Evolutionary conservation across 2,329 filamentous ascomycete genomes (phyloP).

Genomic region (Ophiocordyceps robertsii): DNA sequence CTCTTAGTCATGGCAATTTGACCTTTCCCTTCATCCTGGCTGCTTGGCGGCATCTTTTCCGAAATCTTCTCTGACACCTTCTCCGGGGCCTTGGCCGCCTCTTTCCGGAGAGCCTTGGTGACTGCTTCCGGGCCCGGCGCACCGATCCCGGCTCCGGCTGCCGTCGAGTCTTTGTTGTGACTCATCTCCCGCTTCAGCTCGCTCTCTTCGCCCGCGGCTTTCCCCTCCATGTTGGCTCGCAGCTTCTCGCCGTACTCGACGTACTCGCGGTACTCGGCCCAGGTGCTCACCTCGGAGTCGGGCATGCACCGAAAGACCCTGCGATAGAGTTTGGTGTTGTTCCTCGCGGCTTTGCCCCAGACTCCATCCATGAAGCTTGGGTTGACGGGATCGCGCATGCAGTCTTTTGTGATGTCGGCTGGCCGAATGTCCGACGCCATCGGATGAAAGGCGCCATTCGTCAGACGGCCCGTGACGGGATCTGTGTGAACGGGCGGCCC

Average conservation of each 20-base stretch:
- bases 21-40: constrained; percentile 15
- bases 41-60: constrained; percentile 8
- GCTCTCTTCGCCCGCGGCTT: constrained; percentile 34
- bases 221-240: constrained; percentile 49
- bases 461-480: constrained; percentile 32
- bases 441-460: constrained; percentile 31
- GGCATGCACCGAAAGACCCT: constrained; percentile 95
- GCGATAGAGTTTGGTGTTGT: constrained; percentile 91
- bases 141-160: constrained; percentile 26
- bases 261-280: constrained; percentile 86
- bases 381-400: constrained; percentile 83
- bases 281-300: constrained; percentile 84
- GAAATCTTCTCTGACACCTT: constrained; percentile 10
- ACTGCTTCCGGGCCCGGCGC: constrained; percentile 26
- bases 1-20: constrained; percentile 18
- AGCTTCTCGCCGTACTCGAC: constrained; percentile 67
- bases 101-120: constrained; percentile 18
- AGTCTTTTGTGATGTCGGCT: constrained; percentile 71
- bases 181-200: constrained; percentile 25
- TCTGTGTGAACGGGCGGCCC: constrained; percentile 52
- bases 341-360: constrained; percentile 77
- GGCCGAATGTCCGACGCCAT: constrained; percentile 55
- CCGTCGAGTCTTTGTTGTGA: constrained; percentile 14
- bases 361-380: constrained; percentile 73
- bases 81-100: constrained; percentile 20